Base-by-base conservation (phyloP, 495 filamentous ascomycete genomes). In the Penicillium verhagenii region DNA sequence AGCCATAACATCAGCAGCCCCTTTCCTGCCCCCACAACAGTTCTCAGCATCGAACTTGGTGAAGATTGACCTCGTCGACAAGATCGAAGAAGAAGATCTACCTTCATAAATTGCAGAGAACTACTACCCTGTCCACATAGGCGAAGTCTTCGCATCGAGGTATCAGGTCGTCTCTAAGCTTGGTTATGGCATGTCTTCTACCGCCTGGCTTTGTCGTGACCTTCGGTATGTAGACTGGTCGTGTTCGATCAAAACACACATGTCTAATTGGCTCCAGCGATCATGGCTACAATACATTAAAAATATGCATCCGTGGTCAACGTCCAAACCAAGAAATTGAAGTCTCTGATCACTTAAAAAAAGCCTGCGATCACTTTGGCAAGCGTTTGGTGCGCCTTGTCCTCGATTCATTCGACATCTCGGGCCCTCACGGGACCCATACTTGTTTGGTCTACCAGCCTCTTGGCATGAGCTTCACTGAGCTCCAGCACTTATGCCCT, bases 381-480 rank as follows among this genome's bases (percentile, higher is more conserved):
- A 28, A 47, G 19, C 10, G 25, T 4, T 25, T 37, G 9, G 6
- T 49, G 33, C 26, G 16, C 19, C 28, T 49, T n/a, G 14, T 20
- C 37, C 26, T 35, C 7, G 28, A 35, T 3, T 49, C 46, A 25
- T 49, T 49, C 21, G n/a, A 49, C 33, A 23, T 49, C 28, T 2
- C 9, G 19, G 46, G 46, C 28, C 46, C 46, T 37, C 26, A 37
- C 25, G 28, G 46, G 37, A 49, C 33, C 16, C 46, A 49, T 16
- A 49, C 46, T 4, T 49, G 46, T 16, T 64, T 80, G 13, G 63
- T 78, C 7, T 71, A 78, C 42, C 59, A 63, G 43, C 61, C 65
- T 23, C 66, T 71, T 39, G 71, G 71, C n/a, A 70, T 72, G 69
- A 74, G 48, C 47, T 71, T 69, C 43, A 63, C 65, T 21, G 60